Base-by-base conservation (phyloP, 768 basidiomycete genomes). In the Rhizopogon roseolus region DNA sequence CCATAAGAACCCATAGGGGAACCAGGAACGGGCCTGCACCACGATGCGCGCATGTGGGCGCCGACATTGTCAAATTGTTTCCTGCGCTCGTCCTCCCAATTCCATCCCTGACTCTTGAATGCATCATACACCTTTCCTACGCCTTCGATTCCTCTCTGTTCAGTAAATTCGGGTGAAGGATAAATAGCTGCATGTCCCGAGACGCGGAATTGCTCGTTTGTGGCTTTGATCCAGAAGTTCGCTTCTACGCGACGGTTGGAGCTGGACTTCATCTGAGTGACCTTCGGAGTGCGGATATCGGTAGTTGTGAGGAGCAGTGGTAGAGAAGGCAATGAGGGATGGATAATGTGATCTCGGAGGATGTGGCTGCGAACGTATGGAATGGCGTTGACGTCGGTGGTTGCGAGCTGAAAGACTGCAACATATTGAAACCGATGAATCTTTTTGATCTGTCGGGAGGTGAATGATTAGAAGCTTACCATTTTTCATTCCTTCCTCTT, bases 131-230 rank as follows among this genome's bases (percentile, higher is more conserved):
- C 60, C 6, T 76, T 54, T 1, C 65, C 66, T 4, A 37, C 11
- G 2, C 45, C 51, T 32, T 60, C 60, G 28, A 68, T 55, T 25
- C 32, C 36, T 58, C 53, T 11, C 19, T 49, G 34, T 56, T 61
- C 11, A 53, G 64, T 14, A 44, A 32, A 7, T 39, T 41, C n/a
- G 36, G 54, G 57, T 9, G 58, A 58, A 6, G 57, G 10, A 19
- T 90, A 72, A 55, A 90, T 57, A 63, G 73, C 75, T 19, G 79
- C 81, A 13, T 66, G 66, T 1, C 85, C 90, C 0, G 72, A 56
- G 62, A 95, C 70, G 44, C 93, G 84, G 64, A 85, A 92, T 62
- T 95, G 92, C 63, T 89, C 84, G 50, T 77, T 66, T 0, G 81
- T 77, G 19, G 79, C 77, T 29, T 79, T 74, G 50, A 85, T 78